A percentile compares a stretch with the other conserved stretches of the same genome.
These are phyloP conservation scores for Paramecium sexaurelia DNA, from an alignment of 73 alveolate genomes.

Conservation along the genomic window DNA sequence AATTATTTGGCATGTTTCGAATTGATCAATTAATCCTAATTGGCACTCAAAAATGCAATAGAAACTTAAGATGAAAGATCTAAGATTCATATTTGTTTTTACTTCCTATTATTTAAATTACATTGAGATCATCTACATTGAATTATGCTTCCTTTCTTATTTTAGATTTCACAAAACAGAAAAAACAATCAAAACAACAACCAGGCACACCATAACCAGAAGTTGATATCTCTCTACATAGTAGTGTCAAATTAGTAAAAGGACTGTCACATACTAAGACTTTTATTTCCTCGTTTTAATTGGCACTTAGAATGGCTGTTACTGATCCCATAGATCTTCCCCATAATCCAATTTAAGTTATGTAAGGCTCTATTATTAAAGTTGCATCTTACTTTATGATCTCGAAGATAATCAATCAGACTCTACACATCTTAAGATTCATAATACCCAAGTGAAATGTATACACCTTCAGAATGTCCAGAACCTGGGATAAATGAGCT, in stretches of 20 bases:
- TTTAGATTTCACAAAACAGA: conserved; percentile 31
- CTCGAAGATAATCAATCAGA: conserved; percentile 75
- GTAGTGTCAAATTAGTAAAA: neutral
- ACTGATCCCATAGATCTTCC: conserved; percentile 96
- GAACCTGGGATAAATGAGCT: conserved; percentile 71
- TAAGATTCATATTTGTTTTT: neutral
- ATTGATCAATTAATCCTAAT: neutral
- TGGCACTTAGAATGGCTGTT: conserved; percentile 84
- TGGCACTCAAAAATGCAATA: conserved; percentile 38
- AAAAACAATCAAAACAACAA: conserved; percentile 44
- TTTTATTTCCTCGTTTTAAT: neutral
- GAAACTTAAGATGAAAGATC: neutral
- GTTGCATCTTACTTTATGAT: conserved; percentile 65
- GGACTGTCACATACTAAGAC: conserved; percentile 55
- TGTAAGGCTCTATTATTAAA: conserved; percentile 57
- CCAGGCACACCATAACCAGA: conserved; percentile 6
- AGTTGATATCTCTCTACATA: neutral
- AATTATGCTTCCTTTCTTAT: conserved; percentile 27
- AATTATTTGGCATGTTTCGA: neutral
- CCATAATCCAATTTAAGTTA: conserved; percentile 87
- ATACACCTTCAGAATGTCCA: conserved; percentile 93
- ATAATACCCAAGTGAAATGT: conserved; percentile 90
- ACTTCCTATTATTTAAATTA: neutral
- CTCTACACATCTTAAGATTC: conserved; percentile 80
- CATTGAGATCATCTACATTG: conserved; percentile 37